Percentiles rank a stretch among this genome's conserved stretches.
These are phyloP conservation scores for Aechmea fasciata DNA, from an alignment of 176 grass and related monocot species.

Conservation along the genomic window DNA sequence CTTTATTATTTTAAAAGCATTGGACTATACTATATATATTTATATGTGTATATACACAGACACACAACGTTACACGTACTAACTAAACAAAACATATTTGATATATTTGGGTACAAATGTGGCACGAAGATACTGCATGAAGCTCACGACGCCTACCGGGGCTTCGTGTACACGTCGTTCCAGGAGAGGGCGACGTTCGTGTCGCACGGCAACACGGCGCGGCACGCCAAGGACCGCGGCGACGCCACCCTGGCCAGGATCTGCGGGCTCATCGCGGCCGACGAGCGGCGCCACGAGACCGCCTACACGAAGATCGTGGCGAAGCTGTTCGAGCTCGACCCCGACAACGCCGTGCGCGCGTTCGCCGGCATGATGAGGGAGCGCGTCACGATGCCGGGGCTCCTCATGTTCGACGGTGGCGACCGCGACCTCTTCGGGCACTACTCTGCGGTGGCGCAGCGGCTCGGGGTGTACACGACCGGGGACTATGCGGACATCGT, in stretches of 20 bases:
- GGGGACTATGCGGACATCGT: slow-evolving; percentile 33
- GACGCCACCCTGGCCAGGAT: slow-evolving; percentile 15
- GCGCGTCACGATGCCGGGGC: slow-evolving; percentile 24
- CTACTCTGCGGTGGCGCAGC: slow-evolving; percentile 28
- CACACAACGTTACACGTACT: too few relatives aligned
- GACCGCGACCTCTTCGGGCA: slow-evolving; percentile 24
- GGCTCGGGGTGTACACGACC: slow-evolving; percentile 35
- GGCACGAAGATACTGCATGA: neutral
- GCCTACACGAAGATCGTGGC: slow-evolving; percentile 30
- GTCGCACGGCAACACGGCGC: slow-evolving; percentile 21
- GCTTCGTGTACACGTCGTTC: slow-evolving; percentile 35
- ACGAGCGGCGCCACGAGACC: slow-evolving; percentile 42
- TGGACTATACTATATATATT: too few relatives aligned
- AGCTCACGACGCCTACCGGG: slow-evolving; percentile 20
- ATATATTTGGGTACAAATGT: too few relatives aligned
- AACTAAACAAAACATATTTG: too few relatives aligned
- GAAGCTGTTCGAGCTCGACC: slow-evolving; percentile 27
- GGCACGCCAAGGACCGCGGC: slow-evolving; percentile 9
- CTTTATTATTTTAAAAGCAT: too few relatives aligned
- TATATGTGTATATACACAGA: too few relatives aligned
- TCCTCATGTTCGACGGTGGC: slow-evolving; percentile 32
- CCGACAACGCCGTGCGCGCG: slow-evolving; percentile 21
- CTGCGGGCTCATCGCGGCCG: slow-evolving; percentile 30
- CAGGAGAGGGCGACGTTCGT: slow-evolving; percentile 38
- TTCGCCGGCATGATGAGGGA: slow-evolving; percentile 33